A percentile compares a stretch with the other conserved stretches of the same genome.
Evolutionary conservation across 2,329 filamentous ascomycete genomes (phyloP).

Genomic region (Hawksworthiomyces lignivorus): DNA sequence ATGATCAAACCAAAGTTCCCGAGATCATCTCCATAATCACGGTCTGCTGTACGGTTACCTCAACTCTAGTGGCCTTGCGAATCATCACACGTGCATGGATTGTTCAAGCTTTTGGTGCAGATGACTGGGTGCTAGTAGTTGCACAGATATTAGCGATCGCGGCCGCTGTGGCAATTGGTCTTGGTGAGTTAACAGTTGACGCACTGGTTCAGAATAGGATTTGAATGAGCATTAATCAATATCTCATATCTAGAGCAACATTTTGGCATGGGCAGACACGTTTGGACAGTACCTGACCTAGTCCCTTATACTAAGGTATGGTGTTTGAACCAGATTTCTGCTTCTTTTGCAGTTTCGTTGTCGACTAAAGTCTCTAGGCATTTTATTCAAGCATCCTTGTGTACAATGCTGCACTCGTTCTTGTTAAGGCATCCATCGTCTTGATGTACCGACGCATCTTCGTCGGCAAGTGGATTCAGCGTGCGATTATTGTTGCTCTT

Average conservation of each 20-base stretch:
- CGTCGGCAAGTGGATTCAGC: constrained; percentile 17
- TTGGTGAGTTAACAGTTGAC: constrained; percentile 17
- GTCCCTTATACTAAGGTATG: neutral
- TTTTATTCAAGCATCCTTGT: constrained; percentile 25
- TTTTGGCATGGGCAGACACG: constrained; percentile 12
- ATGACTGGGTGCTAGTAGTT: constrained; percentile 18
- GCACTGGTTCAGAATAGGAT: too few relatives aligned
- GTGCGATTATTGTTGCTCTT: constrained; percentile 14
- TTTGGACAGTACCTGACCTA: constrained; percentile 5
- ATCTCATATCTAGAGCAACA: constrained; percentile 10
- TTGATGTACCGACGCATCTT: constrained; percentile 30
- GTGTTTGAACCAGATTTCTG: too few relatives aligned
- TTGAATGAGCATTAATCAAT: too few relatives aligned
- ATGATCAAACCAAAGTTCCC: constrained; percentile 15
- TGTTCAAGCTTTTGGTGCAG: constrained; percentile 18
- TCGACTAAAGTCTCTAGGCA: constrained; percentile 14
- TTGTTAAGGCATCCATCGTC: constrained; percentile 28
- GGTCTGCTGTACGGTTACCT: constrained; percentile 17
- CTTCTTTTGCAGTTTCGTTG: too few relatives aligned
- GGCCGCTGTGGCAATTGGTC: constrained; percentile 17
- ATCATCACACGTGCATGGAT: constrained; percentile 16
- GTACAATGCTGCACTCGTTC: constrained; percentile 23
- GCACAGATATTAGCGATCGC: constrained; percentile 17
- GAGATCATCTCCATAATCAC: constrained; percentile 18
- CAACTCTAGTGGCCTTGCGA: constrained; percentile 16